Evolutionary conservation across 768 basidiomycete species (phyloP), one percentile per base, ranked within the genome.

Genomic region (Boletus rubescentipes): DNA sequence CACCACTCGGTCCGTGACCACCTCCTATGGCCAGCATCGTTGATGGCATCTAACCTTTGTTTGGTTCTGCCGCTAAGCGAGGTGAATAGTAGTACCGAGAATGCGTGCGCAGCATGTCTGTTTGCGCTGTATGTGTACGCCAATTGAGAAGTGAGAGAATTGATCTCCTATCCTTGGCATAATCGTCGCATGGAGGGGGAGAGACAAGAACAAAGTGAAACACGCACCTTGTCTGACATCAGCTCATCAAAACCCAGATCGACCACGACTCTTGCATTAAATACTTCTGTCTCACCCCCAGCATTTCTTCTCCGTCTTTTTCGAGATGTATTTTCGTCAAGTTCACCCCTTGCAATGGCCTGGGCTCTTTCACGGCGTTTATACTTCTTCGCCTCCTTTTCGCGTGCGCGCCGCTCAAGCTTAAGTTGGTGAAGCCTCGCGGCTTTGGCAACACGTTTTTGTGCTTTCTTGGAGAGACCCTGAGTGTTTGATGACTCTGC

Each of bases 41-140:
- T 80, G 53, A 84, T 75, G 36, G 73, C 73, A 60, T 92, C 86
- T 47, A 92, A 78, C 30, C 86, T 81, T 53, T 79, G 70, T 45
- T 78, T 75, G 8, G 87, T 87, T 51, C 82, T 77, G 11, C 89
- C 90, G 67, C 85, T 78, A 56, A 98, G 80, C 15, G 90, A 90
- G 4, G 93, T 89, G 72, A 87, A 91, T 29, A 94, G 67, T 35
- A 98, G 70, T 8, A 76, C 75, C n/a, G 73, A 66, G 68, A 98
- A 91, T 0, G 92, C 88, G 52, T 72, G 77, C 5, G 77, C 66
- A 6, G 93, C 81, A 49, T 79, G 78, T 54, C 92, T 85, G 71
- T 98, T 97, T 47, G 84, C 79, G 64, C 91, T 89, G 72, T 98
- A 97, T 20, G 89, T 86, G 68, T 90, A 97, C n/a, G 86, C 87